Base-by-base conservation (phyloP, 1,284 basidiomycete species). In the Austroboletus novae-zelandiae region DNA sequence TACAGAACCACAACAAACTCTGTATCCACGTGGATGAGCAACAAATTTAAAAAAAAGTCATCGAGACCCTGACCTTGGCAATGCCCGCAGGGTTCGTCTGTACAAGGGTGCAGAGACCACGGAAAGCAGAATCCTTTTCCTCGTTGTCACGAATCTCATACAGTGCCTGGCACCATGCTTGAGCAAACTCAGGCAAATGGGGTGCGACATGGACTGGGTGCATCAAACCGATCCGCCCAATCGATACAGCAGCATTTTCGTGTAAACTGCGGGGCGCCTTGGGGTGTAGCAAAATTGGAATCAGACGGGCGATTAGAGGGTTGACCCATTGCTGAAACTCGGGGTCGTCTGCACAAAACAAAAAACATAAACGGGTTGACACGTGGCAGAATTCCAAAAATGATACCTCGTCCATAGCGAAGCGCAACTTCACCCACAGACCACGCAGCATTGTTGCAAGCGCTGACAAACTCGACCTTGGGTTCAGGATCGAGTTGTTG, bases 381-480 rank as follows among this genome's bases (percentile, higher is more conserved):
- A 7, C 5, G 1, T 42, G 34, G 14, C 14, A 37, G 40, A 13
- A 25, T 17, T 23, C 45, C 43, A n/a, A 35, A 54, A 30, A 25
- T 66, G 79, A 55, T 64, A 88, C 89, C 81, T 61, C 81, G 76
- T 40, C 89, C 88, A 65, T 90, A 94, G 47, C 92, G 86, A 58
- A 95, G 72, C 9, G 97, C 93, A 42, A 99, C 92, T 72, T 99
- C 97, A 43, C 97, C 97, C 13, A 96, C 94, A 17, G 94, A 94
- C 97, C 97, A 99, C 1, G 96, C 95, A n/a, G 97, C 97, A 66
- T 99, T 99, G 74, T 99, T 99, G 71, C 94, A 97, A 11, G 97
- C 97, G 57, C 91, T 94, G 55, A 98, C 85, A 66, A 94, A 94
- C 68, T 97, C 94, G 35, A 89, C 79, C 65, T 91, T 90, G 4